Evolutionary conservation across 768 basidiomycete genomes (phyloP).

Genomic region (Lactarius pseudohatsudake): DNA sequence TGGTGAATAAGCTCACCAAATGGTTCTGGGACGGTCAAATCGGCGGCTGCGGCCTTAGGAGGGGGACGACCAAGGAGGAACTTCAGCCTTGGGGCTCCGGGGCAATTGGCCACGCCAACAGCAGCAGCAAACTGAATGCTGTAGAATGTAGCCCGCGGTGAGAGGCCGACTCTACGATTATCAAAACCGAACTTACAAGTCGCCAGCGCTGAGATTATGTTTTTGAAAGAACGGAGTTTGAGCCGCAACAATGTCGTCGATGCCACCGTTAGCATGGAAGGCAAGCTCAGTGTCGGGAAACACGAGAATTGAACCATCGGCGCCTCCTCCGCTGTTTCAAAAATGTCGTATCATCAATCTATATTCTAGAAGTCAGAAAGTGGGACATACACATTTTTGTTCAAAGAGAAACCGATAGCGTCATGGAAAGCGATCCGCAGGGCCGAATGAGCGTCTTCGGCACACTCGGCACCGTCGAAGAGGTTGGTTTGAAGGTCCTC

Average conservation of each 20-base stretch:
- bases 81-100: constrained; percentile 37
- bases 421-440: constrained; percentile 36
- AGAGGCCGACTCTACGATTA: background rate
- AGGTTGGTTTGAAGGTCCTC: constrained; percentile 37
- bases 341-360: background rate
- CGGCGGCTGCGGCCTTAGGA: constrained; percentile 27
- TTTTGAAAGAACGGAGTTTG: constrained; percentile 43
- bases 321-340: constrained; percentile 30
- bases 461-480: constrained; percentile 35
- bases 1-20: constrained; percentile 17
- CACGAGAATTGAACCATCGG: constrained; percentile 32
- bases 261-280: constrained; percentile 29
- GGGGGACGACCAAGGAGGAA: constrained; percentile 40
- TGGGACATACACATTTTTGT: background rate
- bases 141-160: background rate
- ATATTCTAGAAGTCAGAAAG: background rate
- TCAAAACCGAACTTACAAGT: constrained; percentile 41
- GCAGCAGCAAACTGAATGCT: constrained; percentile 39
- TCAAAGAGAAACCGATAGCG: constrained; percentile 28
- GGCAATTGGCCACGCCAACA: constrained; percentile 39
- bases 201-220: constrained; percentile 43
- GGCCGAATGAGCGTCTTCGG: constrained; percentile 36
- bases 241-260: constrained; percentile 24
- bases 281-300: constrained; percentile 19
- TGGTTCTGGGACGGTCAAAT: constrained; percentile 39